phyloP scores from a whole-genome alignment of 345 rosid genomes.

The Acer saccharum region DNA sequence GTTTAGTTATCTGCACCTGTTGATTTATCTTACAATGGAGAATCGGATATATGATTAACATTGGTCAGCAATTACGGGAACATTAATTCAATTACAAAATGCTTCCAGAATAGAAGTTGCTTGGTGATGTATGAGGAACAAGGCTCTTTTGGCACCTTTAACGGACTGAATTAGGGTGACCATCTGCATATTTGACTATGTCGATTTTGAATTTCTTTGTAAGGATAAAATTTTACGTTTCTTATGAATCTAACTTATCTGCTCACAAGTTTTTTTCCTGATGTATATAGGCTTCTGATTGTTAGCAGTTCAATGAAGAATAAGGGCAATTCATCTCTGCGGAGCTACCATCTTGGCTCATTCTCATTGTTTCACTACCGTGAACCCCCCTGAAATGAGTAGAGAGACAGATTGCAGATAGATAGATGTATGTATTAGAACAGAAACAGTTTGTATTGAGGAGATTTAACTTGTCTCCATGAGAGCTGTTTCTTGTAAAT shows the following conservation, averaged over 20 bases:
- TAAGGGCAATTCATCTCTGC: conserved; percentile 6
- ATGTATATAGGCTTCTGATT: not conserved
- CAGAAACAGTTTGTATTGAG: not conserved
- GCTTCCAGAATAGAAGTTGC: not conserved
- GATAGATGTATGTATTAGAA: not conserved
- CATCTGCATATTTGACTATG: not conserved
- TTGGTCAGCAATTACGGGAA: not conserved
- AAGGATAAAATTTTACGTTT: not conserved
- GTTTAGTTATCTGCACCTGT: not conserved
- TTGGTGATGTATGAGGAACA: not conserved
- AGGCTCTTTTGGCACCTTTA: not conserved
- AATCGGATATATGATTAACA: not conserved
- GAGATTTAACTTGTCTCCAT: not conserved
- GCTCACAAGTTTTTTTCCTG: not conserved
- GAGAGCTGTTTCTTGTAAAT: not conserved
- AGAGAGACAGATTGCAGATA: not conserved
- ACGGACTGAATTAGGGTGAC: not conserved
- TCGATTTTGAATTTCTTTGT: not conserved
- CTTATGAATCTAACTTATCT: not conserved
- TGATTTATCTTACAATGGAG: not conserved
- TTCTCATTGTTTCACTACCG: conserved; percentile 42
- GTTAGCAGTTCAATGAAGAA: conserved; percentile 29
- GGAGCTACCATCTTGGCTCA: not conserved
- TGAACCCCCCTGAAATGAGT: conserved; percentile 1
- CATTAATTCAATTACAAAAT: not conserved